Conservation (phyloP, 495 filamentous ascomycete species). For the Aspergillus cavernicola region DNA sequence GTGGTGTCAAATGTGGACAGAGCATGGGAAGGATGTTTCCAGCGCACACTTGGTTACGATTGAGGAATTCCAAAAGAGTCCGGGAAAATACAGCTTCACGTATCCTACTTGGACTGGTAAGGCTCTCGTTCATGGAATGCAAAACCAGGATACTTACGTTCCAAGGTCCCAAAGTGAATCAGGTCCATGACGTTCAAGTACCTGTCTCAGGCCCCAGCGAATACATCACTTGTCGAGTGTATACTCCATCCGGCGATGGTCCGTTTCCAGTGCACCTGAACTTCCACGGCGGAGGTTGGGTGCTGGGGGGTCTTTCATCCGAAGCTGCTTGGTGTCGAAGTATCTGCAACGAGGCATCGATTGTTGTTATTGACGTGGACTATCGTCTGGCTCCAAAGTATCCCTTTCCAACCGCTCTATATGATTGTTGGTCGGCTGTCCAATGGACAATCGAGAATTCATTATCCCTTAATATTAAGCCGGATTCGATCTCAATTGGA, state of each 20-base stretch:
- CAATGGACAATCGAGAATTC: constrained; percentile 34
- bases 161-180: constrained; percentile 19
- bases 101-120: constrained; percentile 30
- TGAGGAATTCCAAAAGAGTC: constrained; percentile 31
- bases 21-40: constrained; percentile 14
- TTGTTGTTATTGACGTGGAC: constrained; percentile 40
- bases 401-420: constrained; percentile 27
- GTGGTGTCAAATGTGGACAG: constrained; percentile 20
- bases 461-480: constrained; percentile 40
- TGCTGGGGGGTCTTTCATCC: constrained; percentile 36
- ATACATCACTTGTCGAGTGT: constrained; percentile 35
- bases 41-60: constrained; percentile 25
- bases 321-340: constrained; percentile 39
- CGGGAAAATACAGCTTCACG: constrained; percentile 27
- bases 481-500: constrained; percentile 45
- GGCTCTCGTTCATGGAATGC: constrained; percentile 14
- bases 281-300: constrained; percentile 47
- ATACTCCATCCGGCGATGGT: constrained; percentile 27
- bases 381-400: constrained; percentile 32
- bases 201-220: background rate
- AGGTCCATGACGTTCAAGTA: background rate
- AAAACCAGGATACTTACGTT: constrained; percentile 31
- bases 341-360: constrained; percentile 39
- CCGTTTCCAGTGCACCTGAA: constrained; percentile 44
- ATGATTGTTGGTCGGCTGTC: constrained; percentile 38